Percentiles rank a stretch among this genome's conserved stretches.
Evolutionary conservation across 345 rosid species (phyloP).

Genomic region (Lepidium sativum): DNA sequence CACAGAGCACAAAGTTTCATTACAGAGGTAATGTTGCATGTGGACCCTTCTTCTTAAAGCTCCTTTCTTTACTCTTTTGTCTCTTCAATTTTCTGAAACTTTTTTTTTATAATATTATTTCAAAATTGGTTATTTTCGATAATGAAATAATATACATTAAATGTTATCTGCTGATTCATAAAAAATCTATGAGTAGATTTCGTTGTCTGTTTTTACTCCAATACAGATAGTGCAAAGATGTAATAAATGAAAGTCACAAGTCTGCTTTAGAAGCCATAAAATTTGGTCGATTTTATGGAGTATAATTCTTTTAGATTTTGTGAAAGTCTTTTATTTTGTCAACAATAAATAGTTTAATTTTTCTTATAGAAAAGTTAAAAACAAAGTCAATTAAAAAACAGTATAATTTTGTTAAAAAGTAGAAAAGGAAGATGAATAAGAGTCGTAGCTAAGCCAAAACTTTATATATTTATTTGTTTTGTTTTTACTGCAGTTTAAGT

Average conservation of each 20-base stretch:
- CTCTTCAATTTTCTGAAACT: not conserved
- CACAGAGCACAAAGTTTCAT: constrained; percentile 46
- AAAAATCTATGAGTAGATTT: not conserved
- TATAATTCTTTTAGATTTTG: not conserved
- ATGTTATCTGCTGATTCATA: constrained; percentile 1
- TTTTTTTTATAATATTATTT: not conserved
- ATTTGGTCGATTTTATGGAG: not conserved
- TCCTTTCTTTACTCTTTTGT: constrained; percentile 29
- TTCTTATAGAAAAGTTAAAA: not conserved
- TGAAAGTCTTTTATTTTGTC: constrained; percentile 5
- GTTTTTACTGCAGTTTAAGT: no score
- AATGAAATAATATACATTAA: not conserved
- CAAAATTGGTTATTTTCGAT: not conserved
- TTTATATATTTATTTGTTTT: no score
- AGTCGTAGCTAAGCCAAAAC: no score
- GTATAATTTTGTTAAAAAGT: no score
- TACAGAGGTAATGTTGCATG: constrained; percentile 27
- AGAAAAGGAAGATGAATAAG: no score
- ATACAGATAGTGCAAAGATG: not conserved
- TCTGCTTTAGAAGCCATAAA: constrained; percentile 3
- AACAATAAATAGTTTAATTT: not conserved
- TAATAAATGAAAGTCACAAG: constrained; percentile 6
- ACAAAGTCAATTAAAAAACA: no score
- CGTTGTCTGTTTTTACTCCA: not conserved
- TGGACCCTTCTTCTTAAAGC: constrained; percentile 28